Base-by-base conservation (phyloP, 2,329 filamentous ascomycete genomes). In the Alternaria conjuncta region DNA sequence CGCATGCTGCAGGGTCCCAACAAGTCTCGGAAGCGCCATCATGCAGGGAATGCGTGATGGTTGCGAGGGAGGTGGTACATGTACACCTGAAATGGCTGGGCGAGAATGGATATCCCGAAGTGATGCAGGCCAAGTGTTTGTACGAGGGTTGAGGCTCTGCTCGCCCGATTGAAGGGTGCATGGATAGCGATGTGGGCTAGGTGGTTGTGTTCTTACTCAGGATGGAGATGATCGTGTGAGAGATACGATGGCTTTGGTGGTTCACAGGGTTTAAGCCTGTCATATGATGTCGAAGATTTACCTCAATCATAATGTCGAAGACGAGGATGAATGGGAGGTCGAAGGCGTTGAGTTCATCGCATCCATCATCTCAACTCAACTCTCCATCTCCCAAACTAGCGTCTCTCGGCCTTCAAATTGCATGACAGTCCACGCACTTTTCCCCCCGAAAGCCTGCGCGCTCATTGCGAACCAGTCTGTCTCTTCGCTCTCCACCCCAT, bases 401-500 rank as follows among this genome's bases (percentile, higher is more conserved):
- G 76, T 79, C 53, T 79, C 76, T 23, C 71, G 61, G 7, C 65
- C 66, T 9, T 71, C 73, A 61, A 74, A 75, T 50, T 79, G 77
- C 71, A 80, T 73, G 4, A 78, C 64, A 3, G 75, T 78, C 71
- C 75, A 76, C 1, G 65, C 65, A 12, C 64, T 68, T 41, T 53
- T 66, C 1, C 73, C 74, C 5, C 70, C 73, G 44, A 80, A 80
- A 2, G 63, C 75, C 28, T 70, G 70, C 44, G 72, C 78, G 32
- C 65, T 78, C 67, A 78, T 57, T 21, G 69, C 63, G 57, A 78
- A 72, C 78, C 78, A 80, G 21, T 56, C 61, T 18, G 54, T 53
- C 26, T 76, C 69, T 8, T 69, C 61, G 13, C 45, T 23, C 47
- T 68, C 18, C 47, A 63, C 7, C 20, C 30, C 21, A 23, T 46